phyloP scores from a whole-genome alignment of 2,329 filamentous ascomycete species.

The Aspergillus ustus region DNA sequence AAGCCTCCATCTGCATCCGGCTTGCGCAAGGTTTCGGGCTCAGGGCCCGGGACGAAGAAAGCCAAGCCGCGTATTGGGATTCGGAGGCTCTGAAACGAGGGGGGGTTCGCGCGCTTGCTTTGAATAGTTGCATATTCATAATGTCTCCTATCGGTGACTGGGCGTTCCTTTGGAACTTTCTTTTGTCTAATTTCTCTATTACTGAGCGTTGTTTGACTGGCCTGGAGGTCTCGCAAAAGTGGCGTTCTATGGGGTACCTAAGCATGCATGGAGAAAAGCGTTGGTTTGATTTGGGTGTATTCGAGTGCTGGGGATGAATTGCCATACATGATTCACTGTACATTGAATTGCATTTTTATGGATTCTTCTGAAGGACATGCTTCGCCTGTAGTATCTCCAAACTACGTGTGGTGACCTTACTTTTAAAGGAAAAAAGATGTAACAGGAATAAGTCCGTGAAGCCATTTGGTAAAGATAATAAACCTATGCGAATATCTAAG shows the following conservation, averaged over 20 bases:
- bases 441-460: not conserved
- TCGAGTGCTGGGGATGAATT: not conserved
- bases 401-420: not conserved
- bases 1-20: slow-evolving; percentile 23
- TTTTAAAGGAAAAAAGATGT: not conserved
- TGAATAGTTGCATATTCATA: not conserved
- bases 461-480: slow-evolving; percentile 21
- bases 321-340: not conserved
- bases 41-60: slow-evolving; percentile 22
- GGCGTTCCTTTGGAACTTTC: not conserved
- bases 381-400: not conserved
- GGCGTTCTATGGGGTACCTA: not conserved
- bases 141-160: not conserved
- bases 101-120: no score
- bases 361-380: not conserved
- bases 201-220: not conserved
- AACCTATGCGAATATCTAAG: slow-evolving; percentile 30
- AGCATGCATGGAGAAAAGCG: not conserved
- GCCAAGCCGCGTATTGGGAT: slow-evolving; percentile 42
- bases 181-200: not conserved
- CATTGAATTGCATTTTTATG: not conserved
- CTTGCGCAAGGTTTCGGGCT: slow-evolving; percentile 30
- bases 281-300: not conserved
- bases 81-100: slow-evolving; percentile 34
- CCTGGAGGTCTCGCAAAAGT: not conserved